Evolutionary conservation across 805 yeast species (phyloP), one percentile per base, ranked within the genome.

Genomic region (Candida maris): DNA sequence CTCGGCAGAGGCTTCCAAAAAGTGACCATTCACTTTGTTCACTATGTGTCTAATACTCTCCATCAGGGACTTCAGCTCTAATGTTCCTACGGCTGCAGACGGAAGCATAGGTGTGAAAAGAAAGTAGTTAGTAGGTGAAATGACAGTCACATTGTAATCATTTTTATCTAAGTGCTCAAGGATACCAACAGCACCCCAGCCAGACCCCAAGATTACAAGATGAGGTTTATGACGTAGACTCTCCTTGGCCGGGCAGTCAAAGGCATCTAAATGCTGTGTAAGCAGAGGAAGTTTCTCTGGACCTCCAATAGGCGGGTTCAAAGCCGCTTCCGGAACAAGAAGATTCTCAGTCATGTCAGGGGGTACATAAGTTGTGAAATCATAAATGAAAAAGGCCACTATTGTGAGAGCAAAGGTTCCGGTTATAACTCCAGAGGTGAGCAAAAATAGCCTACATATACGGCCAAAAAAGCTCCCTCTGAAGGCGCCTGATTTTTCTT

Each of bases 21-120:
- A 79, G 48, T 80, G 83, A 15, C 83, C 85, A 40, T 68, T 66
- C 25, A 75, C 67, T 17, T 65, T 51, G 25, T 63, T 61, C 17
- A 79, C 72, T 38, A 80, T 70, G 43, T 71, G 67, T 42, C 87
- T 70, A 35, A 80, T 75, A 22, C 82, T 77, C 48, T 80, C 86
- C 51, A 75, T 72, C 39, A 80, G 56, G 3, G 84, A 74, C 51
- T 79, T 77, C 32, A 79, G 71, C 41, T 79, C 83, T 34, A 80
- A 61, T 7, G 86, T 80, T 34, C 85, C 85, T 3, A 81, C 81
- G 4, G 86, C 82, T 15, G 85, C 83, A 33, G 75, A 72, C 2
- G 85, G 85, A 25, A 80, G 65, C 62, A 80, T 64, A 2, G 86
- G 86, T 14, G 86, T 80, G 58, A 80, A 79, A 44, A 80, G 55